Percentiles rank a stretch among this genome's conserved stretches.
Evolutionary conservation across 2,329 filamentous ascomycete species (phyloP).

Genomic region (Scedosporium aurantiacum): DNA sequence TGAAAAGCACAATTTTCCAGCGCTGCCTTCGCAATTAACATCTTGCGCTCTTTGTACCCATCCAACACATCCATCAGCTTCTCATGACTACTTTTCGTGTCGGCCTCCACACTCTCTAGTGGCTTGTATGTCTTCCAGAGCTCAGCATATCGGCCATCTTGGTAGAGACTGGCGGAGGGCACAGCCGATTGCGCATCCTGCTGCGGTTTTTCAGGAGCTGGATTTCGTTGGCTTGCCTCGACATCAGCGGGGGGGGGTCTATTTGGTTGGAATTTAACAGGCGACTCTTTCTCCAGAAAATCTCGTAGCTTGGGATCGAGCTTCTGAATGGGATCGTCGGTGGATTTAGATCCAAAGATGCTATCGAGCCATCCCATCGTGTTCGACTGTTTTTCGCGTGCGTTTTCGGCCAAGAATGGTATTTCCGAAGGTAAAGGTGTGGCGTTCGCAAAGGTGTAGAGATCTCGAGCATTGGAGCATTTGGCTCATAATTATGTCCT

Average conservation of each 20-base stretch:
- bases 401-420: neutral
- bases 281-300: conserved; percentile 74
- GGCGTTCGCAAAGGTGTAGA: too few relatives aligned
- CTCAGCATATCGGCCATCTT: conserved; percentile 61
- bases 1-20: conserved; percentile 89
- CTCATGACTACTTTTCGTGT: conserved; percentile 65
- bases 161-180: conserved; percentile 41
- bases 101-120: conserved; percentile 55
- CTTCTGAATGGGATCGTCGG: conserved; percentile 51
- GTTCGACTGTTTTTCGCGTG: neutral
- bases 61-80: conserved; percentile 71
- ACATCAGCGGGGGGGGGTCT: conserved; percentile 9
- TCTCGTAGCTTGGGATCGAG: conserved; percentile 76
- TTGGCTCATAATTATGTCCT: too few relatives aligned
- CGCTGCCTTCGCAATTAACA: conserved; percentile 66
- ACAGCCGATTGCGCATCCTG: conserved; percentile 19
- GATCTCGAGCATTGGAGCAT: too few relatives aligned
- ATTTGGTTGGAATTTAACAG: conserved; percentile 49
- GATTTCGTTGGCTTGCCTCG: conserved; percentile 3
- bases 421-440: too few relatives aligned
- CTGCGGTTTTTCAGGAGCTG: conserved; percentile 12
- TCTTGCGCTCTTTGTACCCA: conserved; percentile 71
- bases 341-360: conserved; percentile 36
- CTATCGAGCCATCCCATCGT: conserved; percentile 49
- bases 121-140: conserved; percentile 89